Evolutionary conservation across 75 land plant genomes (phyloP), one percentile per base, ranked within the genome.

Genomic region (Picea sitchensis): DNA sequence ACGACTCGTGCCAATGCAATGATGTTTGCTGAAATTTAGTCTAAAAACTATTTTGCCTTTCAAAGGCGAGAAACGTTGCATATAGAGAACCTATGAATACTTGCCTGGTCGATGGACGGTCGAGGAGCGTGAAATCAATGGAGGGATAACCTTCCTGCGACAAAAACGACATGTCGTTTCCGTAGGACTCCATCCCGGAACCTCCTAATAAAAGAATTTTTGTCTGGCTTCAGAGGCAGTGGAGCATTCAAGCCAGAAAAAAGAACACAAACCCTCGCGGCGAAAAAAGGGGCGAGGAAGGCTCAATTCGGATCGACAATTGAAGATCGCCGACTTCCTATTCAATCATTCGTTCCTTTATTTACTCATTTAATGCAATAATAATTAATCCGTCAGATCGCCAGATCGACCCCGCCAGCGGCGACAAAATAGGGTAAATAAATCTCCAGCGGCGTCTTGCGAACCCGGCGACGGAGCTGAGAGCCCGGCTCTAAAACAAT

Each of bases 101-200:
- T 65, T 41, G 20, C 80, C 80, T 79, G 80, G 34, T 64, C 13
- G 80, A 65, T 20, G 80, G 80, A 15, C 80, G 80, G 72, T 79
- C 80, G 17, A 79, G 69, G 47, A 79, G 47, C 15, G 80, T 79
- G 75, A 79, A 79, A 79, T 79, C 80, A 36, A 79, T 51, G 57
- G 80, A 79, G 44, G 80, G 11, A 44, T 68, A 79, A 5, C 80
- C 80, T 54, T 79, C 72, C 20, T 79, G 80, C 36, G 80, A 65
- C 31, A 79, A 20, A 64, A 63, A 64, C 60, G 26, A 26, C 73
- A 75, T 75, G 14, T 75, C 59, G 23, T 56, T 75, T 26, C 59
- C 76, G 59, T 54, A 75, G 9, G 76, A 56, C 5, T 75, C 76
- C 76, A 75, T 75, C 59, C 30, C 59, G 31, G 15, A 75, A 75